Evolutionary conservation across 176 grass and related monocot genomes (phyloP), one percentile per base, ranked within the genome.

Genomic region (Carex pumila): DNA sequence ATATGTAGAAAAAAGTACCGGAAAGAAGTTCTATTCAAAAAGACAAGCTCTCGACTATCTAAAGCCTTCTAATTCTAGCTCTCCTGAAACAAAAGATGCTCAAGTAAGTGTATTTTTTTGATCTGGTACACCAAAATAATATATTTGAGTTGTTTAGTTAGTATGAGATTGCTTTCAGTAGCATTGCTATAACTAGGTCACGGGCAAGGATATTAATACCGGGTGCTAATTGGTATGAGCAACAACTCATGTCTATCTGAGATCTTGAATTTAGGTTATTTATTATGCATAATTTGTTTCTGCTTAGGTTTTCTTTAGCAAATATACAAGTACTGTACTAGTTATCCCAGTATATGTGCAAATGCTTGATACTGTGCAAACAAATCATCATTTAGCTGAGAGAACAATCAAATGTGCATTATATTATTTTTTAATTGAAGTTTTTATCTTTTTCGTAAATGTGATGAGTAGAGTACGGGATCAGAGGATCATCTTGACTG

Each of bases 1-100:
- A 58, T 85, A 69, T 72, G 58, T 85, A 43, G 83, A 85, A 72
- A 21, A 57, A 45, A 61, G 19, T 37, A 85, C 83, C 62, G 71
- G 53, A 57, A 61, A 12, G 45, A 85, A 60, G 59, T 75, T 85
- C 67, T 85, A 75, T 59, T 85, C 83, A 57, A 19, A 29, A 58
- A 85, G 83, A 60, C 14, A 49, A 75, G 83, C 15, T 72, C 29
- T 57, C 60, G 6, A 25, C 55, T 71, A 85, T 75, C 83, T 85
- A 45, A 69, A 30, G 32, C 21, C 13, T 61, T 69, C 12, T 60
- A 74, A 41, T 47, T 47, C 50, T 59, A 17, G 3, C 39, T 43
- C 32, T 60, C 15, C 83, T 72, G 39, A 37, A 62, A 62, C 22
- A 37, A 39, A 73, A 45, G 56, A 78, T 78, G 14, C 57, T 78